Evolutionary conservation across 176 grass and related monocot species (phyloP), one percentile per base, ranked within the genome.

Genomic region (Neostapfia colusana): DNA sequence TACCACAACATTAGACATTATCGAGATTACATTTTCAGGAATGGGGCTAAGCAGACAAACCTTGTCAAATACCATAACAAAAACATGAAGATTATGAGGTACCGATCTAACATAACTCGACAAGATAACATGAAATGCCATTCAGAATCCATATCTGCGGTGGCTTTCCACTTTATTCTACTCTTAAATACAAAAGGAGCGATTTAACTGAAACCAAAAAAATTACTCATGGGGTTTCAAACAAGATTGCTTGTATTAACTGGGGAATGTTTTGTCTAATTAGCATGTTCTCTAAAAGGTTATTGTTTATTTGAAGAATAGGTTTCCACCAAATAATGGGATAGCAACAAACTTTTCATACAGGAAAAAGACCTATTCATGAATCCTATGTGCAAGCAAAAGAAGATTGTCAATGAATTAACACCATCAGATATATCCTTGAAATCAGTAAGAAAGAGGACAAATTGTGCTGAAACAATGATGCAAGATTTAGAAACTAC

Each of bases 21-120:
- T 25, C 70, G 17, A 72, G 8, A 39, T 18, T 71, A 62, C 6
- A 3, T 7, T 26, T 81, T 31, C 27, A 61, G 20, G 20, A 70
- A 80, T 61, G 27, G 49, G n/a, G 11, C 8, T n/a, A n/a, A 80
- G 17, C 53, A 0, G 28, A 37, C 12, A 18, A 70, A 42, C 12
- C 35, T 70, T 36, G 65, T 36, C 59, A 70, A 80, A 70, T 60
- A 80, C 18, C 39, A 59, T 65, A 56, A 46, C 58, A n/a, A 17
- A 10, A 61, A 14, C 67, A 20, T 48, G 63, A n/a, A 48, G 34
- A 60, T 26, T 24, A 83, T 8, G 3, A 26, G 62, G 13, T 27
- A 75, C 20, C 2, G 36, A 14, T 41, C 63, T 68, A 20, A 44
- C 14, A 68, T 63, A 7, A 41, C 20, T 17, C 35, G 15, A 24